Percentiles rank a stretch among this genome's conserved stretches.
Conservation (phyloP, 108 stramenopile species). For the Bacterosira constricta region DNA sequence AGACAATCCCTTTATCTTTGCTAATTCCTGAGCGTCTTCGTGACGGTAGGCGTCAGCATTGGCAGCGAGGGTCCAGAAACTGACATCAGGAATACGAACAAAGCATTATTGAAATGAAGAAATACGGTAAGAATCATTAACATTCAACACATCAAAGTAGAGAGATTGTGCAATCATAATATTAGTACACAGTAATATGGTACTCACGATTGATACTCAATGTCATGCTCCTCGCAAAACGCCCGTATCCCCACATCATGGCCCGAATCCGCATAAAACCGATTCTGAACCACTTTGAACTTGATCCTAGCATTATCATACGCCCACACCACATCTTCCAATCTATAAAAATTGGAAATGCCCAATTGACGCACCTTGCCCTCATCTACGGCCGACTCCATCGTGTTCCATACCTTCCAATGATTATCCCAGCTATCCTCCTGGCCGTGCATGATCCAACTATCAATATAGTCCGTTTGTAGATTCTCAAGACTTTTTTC, state of each 20-base stretch:
- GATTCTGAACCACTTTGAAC: slow-evolving; percentile 60
- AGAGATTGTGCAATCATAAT: too few species aligned
- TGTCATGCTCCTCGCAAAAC: slow-evolving; percentile 73
- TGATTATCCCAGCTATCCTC: slow-evolving; percentile 42
- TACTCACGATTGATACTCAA: slow-evolving; percentile 84
- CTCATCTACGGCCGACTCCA: slow-evolving; percentile 50
- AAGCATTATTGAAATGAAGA: too few species aligned
- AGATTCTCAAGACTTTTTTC: slow-evolving; percentile 73
- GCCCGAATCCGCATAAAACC: slow-evolving; percentile 61
- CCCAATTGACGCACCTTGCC: slow-evolving; percentile 52
- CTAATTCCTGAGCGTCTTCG: slow-evolving; percentile 31
- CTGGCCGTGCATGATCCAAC: slow-evolving; percentile 74
- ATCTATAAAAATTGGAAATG: slow-evolving; percentile 57
- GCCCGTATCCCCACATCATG: slow-evolving; percentile 56
- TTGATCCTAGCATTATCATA: slow-evolving; percentile 57
- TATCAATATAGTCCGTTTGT: slow-evolving; percentile 83
- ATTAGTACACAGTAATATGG: too few species aligned
- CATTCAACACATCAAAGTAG: too few species aligned
- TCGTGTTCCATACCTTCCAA: slow-evolving; percentile 35
- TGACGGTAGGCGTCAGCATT: slow-evolving; percentile 50
- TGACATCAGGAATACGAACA: too few species aligned
- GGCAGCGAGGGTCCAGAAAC: slow-evolving; percentile 72
- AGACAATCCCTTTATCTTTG: slow-evolving; percentile 33
- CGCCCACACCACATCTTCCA: slow-evolving; percentile 47
- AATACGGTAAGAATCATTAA: too few species aligned